Base-by-base conservation (phyloP, 306 rosid genomes). In the Cotoneaster glaucophyllus region DNA sequence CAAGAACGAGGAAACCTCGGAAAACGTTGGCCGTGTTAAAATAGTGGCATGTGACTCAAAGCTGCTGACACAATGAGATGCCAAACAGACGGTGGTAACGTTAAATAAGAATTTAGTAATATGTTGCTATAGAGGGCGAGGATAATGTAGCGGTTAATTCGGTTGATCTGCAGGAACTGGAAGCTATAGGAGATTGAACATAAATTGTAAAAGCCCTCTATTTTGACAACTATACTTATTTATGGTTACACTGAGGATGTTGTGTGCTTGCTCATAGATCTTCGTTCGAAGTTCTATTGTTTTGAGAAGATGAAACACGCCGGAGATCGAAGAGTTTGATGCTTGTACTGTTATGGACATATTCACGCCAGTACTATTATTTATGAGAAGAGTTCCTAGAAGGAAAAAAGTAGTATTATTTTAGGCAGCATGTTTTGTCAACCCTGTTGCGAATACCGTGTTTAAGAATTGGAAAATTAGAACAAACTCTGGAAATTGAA, bases 41-140 rank as follows among this genome's bases (percentile, higher is more conserved):
- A 95, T 95, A 34, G 98, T 95, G 75, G 98, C 98, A 14, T 95
- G 98, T 32, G 97, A 95, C 78, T 92, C 98, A 25, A 92, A 92
- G 90, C 80, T 95, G 86, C 97, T 95, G 78, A 34, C 91, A 4
- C 97, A 92, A 77, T 95, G 81, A 82, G 80, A n/a, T 79, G 78
- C 54, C 64, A 29, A 48, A 69, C 72, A 31, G 70, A 65, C 64
- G 70, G 70, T 37, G 81, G 81, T 43, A n/a, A 56, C 57, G 71
- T 17, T 67, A 44, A 77, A 62, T 77, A 66, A 73, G 52, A 39
- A 64, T 73, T 69, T 64, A 5, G 21, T 56, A 69, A 32, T 41
- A 41, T 56, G 79, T 70, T 71, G 78, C 24, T 12, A 18, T 69
- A 34, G 76, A 77, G 81, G 83, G 71, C 50, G 86, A 81, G 50